Evolutionary conservation across 169 alveolate species (phyloP).

Genomic region (Cryptosporidium bovis): DNA sequence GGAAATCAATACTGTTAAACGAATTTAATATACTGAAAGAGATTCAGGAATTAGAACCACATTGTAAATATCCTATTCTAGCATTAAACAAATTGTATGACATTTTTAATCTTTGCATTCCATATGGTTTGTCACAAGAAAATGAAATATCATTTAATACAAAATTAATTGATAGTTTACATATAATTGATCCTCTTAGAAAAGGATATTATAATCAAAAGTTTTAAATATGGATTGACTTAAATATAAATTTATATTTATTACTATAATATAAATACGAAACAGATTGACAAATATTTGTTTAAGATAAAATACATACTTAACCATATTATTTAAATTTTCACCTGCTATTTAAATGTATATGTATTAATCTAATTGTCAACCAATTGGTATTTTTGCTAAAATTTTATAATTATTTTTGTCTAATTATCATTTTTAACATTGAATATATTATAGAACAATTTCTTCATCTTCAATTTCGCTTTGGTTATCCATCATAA

Average conservation of each 20-base stretch:
- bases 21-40: constrained; percentile 25
- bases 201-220: constrained; percentile 24
- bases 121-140: background rate
- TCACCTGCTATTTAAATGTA: no score
- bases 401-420: no score
- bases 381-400: no score
- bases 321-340: no score
- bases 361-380: no score
- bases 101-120: constrained; percentile 12
- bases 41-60: constrained; percentile 30
- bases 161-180: background rate
- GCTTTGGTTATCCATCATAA: background rate
- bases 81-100: constrained; percentile 20
- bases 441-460: constrained; percentile 1
- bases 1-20: background rate
- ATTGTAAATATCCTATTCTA: constrained; percentile 61
- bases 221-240: no score
- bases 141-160: background rate
- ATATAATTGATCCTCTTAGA: constrained; percentile 34
- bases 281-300: no score
- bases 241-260: no score
- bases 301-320: no score
- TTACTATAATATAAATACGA: no score
- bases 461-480: constrained; percentile 32
- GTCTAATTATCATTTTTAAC: background rate